Conservation (phyloP, 495 filamentous ascomycete species). For the Oidiodendron maius region DNA sequence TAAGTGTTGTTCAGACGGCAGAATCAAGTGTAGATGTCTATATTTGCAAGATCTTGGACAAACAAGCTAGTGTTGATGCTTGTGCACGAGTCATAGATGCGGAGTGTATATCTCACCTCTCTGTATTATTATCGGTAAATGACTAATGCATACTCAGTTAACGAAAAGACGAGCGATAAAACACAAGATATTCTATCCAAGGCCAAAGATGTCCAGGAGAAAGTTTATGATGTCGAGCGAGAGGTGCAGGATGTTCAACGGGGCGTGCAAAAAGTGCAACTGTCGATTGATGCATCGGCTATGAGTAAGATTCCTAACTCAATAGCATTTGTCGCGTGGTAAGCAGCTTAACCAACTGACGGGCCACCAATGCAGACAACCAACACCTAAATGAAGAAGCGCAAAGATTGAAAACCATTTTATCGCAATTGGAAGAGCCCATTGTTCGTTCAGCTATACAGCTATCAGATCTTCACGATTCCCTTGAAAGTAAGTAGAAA, state of each 20-base stretch:
- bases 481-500: neutral
- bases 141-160: neutral
- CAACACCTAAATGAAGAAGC: neutral
- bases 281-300: neutral
- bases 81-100: neutral
- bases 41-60: neutral
- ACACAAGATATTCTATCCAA: neutral
- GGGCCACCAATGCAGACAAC: neutral
- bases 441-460: neutral
- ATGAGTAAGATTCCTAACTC: neutral
- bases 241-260: no score
- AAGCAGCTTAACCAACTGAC: neutral
- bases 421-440: neutral
- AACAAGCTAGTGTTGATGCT: neutral
- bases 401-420: slow-evolving; percentile 1
- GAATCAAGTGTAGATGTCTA: neutral
- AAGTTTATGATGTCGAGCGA: neutral
- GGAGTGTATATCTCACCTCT: neutral
- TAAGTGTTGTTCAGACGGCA: slow-evolving; percentile 2
- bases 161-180: neutral
- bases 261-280: neutral
- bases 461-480: slow-evolving; percentile 2
- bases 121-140: neutral
- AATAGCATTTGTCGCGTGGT: neutral
- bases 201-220: neutral